Conservation (phyloP, 345 rosid species). For the Eutrema japonicum region DNA sequence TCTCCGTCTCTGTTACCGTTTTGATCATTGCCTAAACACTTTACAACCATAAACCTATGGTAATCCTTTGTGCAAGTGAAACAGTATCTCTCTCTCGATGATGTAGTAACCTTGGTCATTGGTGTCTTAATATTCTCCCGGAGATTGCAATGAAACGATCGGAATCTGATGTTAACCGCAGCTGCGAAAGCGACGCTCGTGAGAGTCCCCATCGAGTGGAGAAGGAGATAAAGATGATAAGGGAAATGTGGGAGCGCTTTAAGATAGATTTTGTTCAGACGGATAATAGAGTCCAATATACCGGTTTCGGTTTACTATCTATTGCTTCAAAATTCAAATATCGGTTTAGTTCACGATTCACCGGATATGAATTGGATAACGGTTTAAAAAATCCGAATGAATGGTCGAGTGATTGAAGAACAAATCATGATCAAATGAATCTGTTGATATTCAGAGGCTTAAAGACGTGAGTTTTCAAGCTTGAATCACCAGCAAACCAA, state of each 20-base stretch:
- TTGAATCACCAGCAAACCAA: too few species aligned
- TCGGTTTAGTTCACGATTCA: too few species aligned
- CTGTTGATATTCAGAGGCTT: too few species aligned
- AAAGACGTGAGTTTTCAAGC: too few species aligned
- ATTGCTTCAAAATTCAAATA: too few species aligned
- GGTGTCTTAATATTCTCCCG: slow-evolving; percentile 34
- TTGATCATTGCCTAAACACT: slow-evolving; percentile 51
- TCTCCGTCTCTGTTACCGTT: slow-evolving; percentile 35
- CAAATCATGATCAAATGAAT: too few species aligned
- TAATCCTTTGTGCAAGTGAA: slow-evolving; percentile 40
- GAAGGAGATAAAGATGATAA: slow-evolving; percentile 29
- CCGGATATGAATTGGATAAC: too few species aligned
- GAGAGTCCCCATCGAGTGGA: slow-evolving; percentile 65
- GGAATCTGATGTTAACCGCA: slow-evolving; percentile 47
- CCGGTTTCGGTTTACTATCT: too few species aligned
- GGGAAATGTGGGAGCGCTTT: neutral
- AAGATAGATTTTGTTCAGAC: too few species aligned
- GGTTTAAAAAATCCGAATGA: too few species aligned
- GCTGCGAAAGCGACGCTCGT: slow-evolving; percentile 56
- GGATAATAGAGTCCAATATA: too few species aligned
- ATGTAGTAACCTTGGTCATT: slow-evolving; percentile 23
- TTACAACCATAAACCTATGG: slow-evolving; percentile 40
- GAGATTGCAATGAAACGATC: slow-evolving; percentile 37
- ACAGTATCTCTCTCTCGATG: slow-evolving; percentile 33
- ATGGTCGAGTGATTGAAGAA: too few species aligned